These are phyloP conservation scores for Phytomonas francai DNA, from an alignment of 208 protist genomes.

Conservation along the genomic window DNA sequence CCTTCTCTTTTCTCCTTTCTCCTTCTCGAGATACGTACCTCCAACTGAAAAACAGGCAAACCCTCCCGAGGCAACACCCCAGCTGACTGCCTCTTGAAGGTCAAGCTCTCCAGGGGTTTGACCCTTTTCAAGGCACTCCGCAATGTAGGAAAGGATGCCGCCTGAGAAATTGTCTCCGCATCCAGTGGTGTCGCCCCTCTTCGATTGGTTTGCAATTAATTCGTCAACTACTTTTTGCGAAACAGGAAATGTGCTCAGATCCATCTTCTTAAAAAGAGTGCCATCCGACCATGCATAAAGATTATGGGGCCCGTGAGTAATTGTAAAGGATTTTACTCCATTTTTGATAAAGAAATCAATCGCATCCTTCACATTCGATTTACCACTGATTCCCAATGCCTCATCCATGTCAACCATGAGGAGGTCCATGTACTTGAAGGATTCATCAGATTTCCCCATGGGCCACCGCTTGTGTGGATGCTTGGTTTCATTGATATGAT, in stretches of 20 bases:
- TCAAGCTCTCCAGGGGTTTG: slow-evolving; percentile 13
- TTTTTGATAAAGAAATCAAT: slow-evolving; percentile 20
- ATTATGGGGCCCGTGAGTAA: slow-evolving; percentile 18
- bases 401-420: slow-evolving; percentile 30
- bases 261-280: slow-evolving; percentile 19
- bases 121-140: slow-evolving; percentile 12
- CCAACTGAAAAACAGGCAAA: slow-evolving; percentile 26
- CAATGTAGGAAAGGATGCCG: slow-evolving; percentile 14
- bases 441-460: slow-evolving; percentile 27
- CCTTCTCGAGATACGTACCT: slow-evolving; percentile 23
- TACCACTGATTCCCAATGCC: slow-evolving; percentile 16
- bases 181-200: slow-evolving; percentile 17
- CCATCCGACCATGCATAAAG: slow-evolving; percentile 20
- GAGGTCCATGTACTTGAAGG: slow-evolving; percentile 25
- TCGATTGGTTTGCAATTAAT: slow-evolving; percentile 9
- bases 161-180: slow-evolving; percentile 27
- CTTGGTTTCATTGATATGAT: slow-evolving; percentile 17
- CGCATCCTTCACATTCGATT: slow-evolving; percentile 12
- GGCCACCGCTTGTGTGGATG: slow-evolving; percentile 16
- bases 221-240: slow-evolving; percentile 13
- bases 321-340: slow-evolving; percentile 19
- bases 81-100: slow-evolving; percentile 14
- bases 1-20: slow-evolving; percentile 14
- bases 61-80: slow-evolving; percentile 19
- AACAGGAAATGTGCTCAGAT: slow-evolving; percentile 15